phyloP scores from a whole-genome alignment of 371 early-diverging fungal species.

The Rhizopus stolonifer region DNA sequence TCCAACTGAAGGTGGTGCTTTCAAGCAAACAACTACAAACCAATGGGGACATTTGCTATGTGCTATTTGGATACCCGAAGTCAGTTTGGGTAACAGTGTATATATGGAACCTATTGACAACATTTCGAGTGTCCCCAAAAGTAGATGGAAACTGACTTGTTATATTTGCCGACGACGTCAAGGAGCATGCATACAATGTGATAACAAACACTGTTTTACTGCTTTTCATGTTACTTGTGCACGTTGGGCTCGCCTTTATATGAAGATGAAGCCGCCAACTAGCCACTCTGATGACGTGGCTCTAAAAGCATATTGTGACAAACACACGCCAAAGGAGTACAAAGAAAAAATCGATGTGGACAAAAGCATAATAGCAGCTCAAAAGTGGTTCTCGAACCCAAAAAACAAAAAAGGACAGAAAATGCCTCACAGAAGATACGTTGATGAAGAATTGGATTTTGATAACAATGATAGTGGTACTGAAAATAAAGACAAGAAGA shows the following conservation, averaged over 20 bases:
- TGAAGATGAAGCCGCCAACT: slow-evolving; percentile 72
- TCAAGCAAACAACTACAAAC: slow-evolving; percentile 91
- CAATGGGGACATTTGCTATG: slow-evolving; percentile 97
- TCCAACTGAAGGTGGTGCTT: slow-evolving; percentile 93
- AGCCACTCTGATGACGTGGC: slow-evolving; percentile 57
- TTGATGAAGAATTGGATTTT: slow-evolving; percentile 39
- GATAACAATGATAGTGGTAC: background rate
- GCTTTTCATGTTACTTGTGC: slow-evolving; percentile 97
- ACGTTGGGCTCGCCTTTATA: slow-evolving; percentile 79
- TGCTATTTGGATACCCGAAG: slow-evolving; percentile 96
- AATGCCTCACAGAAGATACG: slow-evolving; percentile 33
- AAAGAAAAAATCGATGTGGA: slow-evolving; percentile 58
- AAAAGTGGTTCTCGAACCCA: slow-evolving; percentile 20
- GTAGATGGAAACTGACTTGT: slow-evolving; percentile 88
- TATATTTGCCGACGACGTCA: slow-evolving; percentile 79
- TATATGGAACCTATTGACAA: slow-evolving; percentile 98
- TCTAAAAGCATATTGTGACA: slow-evolving; percentile 75
- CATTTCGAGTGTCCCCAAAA: slow-evolving; percentile 82
- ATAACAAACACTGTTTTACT: slow-evolving; percentile 81
- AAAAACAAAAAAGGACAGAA: slow-evolving; percentile 9
- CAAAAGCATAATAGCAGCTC: slow-evolving; percentile 34
- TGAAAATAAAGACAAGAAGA: slow-evolving; percentile 12
- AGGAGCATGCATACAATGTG: slow-evolving; percentile 97
- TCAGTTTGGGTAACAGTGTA: slow-evolving; percentile 82
- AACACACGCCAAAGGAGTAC: slow-evolving; percentile 78